Base-by-base conservation (phyloP, 176 grass and related monocot species). In the Oryza officinalis region DNA sequence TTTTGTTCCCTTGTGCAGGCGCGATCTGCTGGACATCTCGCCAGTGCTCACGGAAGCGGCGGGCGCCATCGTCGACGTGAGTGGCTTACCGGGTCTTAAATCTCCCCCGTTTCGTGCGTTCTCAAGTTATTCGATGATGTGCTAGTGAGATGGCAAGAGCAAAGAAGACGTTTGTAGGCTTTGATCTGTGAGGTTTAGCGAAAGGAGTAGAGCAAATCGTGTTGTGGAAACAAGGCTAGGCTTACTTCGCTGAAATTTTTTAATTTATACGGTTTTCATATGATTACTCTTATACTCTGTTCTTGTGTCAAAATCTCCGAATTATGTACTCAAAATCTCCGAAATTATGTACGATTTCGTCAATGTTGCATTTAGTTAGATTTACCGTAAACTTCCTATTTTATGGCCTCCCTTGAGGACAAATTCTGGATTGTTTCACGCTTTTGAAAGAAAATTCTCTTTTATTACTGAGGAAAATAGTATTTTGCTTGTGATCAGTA, bases 11-110 rank as follows among this genome's bases (percentile, higher is more conserved):
- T 65, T 65, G 10, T 37, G 81, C 84, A 99, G 96, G 91, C 92
- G 89, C 66, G 96, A 99, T 86, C 81, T 99, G 88, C 88, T 99
- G 40, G 96, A 99, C 84, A 99, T 99, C 76, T 99, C 96, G 54
- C 93, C 91, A 1, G 94, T 94, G 66, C 86, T 99, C 50, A 96
- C 87, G 8, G 96, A 99, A 86, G 93, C 96, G 1, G 93, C 96
- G 6, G 96, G 96, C 6, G 96, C 93, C 74, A 99, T 99, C 67
- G 91, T 99, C 20, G 96, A 99, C 89, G 96, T 98, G 87, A 91
- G 93, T 85, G 47, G 0, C n/a, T 74, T 67, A 1, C 12, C 5
- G 18, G 45, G 43, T 67, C 63, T 45, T 68, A 30, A 60, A 68
- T 81, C 0, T 12, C 66, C 46, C 60, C 13, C 3, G 8, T 75